Evolutionary conservation across 495 filamentous ascomycete genomes (phyloP), one percentile per base, ranked within the genome.

Genomic region (Hypomontagnella submonticulosa): DNA sequence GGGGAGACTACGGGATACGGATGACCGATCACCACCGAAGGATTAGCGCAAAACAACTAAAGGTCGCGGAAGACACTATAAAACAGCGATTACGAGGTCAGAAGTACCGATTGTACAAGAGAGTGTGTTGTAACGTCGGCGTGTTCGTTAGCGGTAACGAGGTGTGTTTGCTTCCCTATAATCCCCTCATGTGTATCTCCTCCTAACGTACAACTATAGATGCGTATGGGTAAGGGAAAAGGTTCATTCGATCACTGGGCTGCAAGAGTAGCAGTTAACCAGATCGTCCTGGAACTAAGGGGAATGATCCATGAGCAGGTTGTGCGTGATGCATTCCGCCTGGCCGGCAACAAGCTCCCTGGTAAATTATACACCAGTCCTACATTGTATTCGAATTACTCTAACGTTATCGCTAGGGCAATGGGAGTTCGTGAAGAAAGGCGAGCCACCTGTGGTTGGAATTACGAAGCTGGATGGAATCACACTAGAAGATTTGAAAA

Each of bases 171-270:
- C 46, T 42, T 50, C 15, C 47, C 12, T 6, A 32, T 18, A 13
- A 18, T 4, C 7, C n/a, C 57, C 23, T n/a, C 19, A 37, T 36
- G 41, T 57, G 4, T 9, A 9, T 23, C n/a, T 43, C 37, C 11
- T 18, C 38, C 65, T 70, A 41, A 68, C 40, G 3, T 30, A 34
- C 4, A 42, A 6, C 60, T 16, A 16, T 50, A 87, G 85, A 79
- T 88, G 67, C 89, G 96, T 83, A 99, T 99, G 95, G 96, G 95
- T 77, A 98, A 97, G 81, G 95, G 95, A 75, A 99, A 98, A 80
- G 95, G 95, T 66, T 89, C 87, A 63, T 97, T 98, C 77, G 95
- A 98, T 77, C 91, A 95, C 79, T 99, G 95, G 95, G 91, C 94
- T 23, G 83, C 89, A 12, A 87, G 93, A 70, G 86, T 97, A 61